phyloP scores from a whole-genome alignment of 805 yeast species.

The Nakazawaea ambrosiae region DNA sequence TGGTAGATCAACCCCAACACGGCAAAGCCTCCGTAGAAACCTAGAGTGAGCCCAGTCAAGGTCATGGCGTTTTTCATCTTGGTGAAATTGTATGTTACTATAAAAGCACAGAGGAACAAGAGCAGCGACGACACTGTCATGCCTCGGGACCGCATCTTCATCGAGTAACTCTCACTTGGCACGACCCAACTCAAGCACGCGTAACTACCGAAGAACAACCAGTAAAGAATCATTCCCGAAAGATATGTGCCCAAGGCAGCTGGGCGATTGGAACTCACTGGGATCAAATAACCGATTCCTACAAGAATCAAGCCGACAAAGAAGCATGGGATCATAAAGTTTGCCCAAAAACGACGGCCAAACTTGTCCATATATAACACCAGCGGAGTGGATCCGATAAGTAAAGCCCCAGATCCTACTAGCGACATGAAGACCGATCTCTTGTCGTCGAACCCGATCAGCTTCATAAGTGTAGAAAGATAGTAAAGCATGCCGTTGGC shows the following conservation, averaged over 20 bases:
- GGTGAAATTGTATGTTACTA: slow-evolving; percentile 57
- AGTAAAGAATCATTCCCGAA: slow-evolving; percentile 55
- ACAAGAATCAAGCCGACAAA: slow-evolving; percentile 54
- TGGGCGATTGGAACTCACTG: slow-evolving; percentile 24
- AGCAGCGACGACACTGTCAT: slow-evolving; percentile 55
- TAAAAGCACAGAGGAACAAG: slow-evolving; percentile 55
- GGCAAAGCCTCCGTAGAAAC: slow-evolving; percentile 65
- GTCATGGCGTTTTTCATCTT: slow-evolving; percentile 51
- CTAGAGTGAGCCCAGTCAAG: slow-evolving; percentile 54
- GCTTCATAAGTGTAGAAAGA: slow-evolving; percentile 49
- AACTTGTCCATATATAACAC: slow-evolving; percentile 49
- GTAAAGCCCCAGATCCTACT: slow-evolving; percentile 59
- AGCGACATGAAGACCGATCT: slow-evolving; percentile 60
- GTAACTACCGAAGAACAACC: slow-evolving; percentile 61
- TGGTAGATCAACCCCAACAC: slow-evolving; percentile 49
- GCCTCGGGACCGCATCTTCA: slow-evolving; percentile 54
- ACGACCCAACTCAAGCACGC: slow-evolving; percentile 64
- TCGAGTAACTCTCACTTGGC: slow-evolving; percentile 58
- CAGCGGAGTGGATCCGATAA: slow-evolving; percentile 63
- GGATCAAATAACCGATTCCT: slow-evolving; percentile 47
- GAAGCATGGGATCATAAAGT: slow-evolving; percentile 46
- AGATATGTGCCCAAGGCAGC: slow-evolving; percentile 57
- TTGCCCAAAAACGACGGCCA: slow-evolving; percentile 58
- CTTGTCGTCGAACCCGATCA: slow-evolving; percentile 46
- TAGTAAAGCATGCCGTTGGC: slow-evolving; percentile 62